Evolutionary conservation across 768 basidiomycete genomes (phyloP).

Genomic region (Suillus discolor): DNA sequence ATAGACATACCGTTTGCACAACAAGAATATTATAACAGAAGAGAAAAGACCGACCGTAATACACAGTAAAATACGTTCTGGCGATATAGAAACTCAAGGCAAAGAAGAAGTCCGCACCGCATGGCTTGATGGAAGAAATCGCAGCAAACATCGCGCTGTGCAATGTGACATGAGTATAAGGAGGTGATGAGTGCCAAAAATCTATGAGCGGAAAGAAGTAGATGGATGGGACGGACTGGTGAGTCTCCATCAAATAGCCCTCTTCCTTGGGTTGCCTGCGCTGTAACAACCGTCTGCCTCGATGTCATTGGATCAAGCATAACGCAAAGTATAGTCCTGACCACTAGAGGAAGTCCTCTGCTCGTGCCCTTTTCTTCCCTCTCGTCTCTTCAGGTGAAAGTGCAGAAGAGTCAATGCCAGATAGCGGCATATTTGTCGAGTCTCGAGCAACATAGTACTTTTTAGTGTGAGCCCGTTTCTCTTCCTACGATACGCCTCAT

Average conservation of each 20-base stretch:
- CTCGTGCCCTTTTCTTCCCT: slow-evolving; percentile 83
- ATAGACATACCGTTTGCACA: slow-evolving; percentile 11
- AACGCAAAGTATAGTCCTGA: slow-evolving; percentile 17
- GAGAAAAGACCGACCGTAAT: slow-evolving; percentile 35
- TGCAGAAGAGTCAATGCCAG: slow-evolving; percentile 31
- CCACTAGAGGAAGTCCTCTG: slow-evolving; percentile 78
- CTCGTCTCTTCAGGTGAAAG: slow-evolving; percentile 56
- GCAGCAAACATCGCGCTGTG: slow-evolving; percentile 10
- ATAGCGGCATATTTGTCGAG: slow-evolving; percentile 26
- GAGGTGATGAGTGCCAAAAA: slow-evolving; percentile 30
- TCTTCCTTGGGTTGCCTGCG: neutral
- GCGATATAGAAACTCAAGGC: slow-evolving; percentile 17
- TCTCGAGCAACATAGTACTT: slow-evolving; percentile 63
- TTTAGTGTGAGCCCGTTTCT: slow-evolving; percentile 65
- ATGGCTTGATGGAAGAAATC: slow-evolving; percentile 14
- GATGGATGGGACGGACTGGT: slow-evolving; percentile 40
- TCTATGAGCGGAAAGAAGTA: slow-evolving; percentile 23
- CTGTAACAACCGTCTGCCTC: slow-evolving; percentile 9
- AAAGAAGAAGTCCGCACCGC: slow-evolving; percentile 31
- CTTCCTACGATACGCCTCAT: slow-evolving; percentile 55
- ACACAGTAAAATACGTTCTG: slow-evolving; percentile 27
- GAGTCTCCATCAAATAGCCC: slow-evolving; percentile 31
- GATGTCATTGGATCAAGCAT: slow-evolving; percentile 22
- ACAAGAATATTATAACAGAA: slow-evolving; percentile 14
- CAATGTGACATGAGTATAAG: slow-evolving; percentile 14